Conservation (phyloP, 2,329 filamentous ascomycete genomes). For the Neocucurbitaria cava region DNA sequence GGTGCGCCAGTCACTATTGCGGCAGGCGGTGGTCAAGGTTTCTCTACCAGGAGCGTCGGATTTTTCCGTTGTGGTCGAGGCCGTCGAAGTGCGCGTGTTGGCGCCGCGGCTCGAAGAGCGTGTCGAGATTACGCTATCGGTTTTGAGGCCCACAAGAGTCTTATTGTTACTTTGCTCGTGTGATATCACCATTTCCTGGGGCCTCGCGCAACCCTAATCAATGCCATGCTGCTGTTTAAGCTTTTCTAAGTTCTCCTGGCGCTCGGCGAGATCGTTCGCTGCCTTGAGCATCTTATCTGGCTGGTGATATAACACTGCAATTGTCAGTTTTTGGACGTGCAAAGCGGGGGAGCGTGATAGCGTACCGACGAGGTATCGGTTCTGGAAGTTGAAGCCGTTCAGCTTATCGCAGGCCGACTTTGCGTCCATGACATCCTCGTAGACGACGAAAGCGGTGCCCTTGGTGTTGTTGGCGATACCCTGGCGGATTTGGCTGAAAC, state of each 20-base stretch:
- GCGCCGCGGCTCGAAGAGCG: constrained; percentile 32
- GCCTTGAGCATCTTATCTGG: constrained; percentile 82
- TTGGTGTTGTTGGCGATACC: constrained; percentile 97
- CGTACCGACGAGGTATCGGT: constrained; percentile 94
- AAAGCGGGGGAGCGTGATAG: not conserved
- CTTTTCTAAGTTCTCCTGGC: constrained; percentile 96
- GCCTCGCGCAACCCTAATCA: constrained; percentile 71
- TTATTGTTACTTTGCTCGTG: constrained; percentile 39
- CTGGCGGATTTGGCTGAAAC: constrained; percentile 89
- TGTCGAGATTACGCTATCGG: constrained; percentile 36
- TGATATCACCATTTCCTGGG: constrained; percentile 55
- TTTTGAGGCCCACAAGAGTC: constrained; percentile 48
- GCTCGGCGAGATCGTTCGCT: constrained; percentile 91
- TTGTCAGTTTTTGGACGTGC: constrained; percentile 7
- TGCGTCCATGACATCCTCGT: constrained; percentile 98
- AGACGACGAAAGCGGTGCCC: constrained; percentile 98
- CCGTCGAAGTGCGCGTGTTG: constrained; percentile 30
- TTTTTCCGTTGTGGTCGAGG: constrained; percentile 33
- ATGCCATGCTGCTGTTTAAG: constrained; percentile 98
- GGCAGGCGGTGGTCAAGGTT: constrained; percentile 28
- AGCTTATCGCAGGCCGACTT: constrained; percentile 99
- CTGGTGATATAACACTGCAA: constrained; percentile 74
- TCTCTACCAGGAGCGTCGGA: constrained; percentile 21
- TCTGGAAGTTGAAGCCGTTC: constrained; percentile 99
- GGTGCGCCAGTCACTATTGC: constrained; percentile 41